Evolutionary conservation across 495 filamentous ascomycete species (phyloP).

Genomic region (Massariosphaeria phaeospora): DNA sequence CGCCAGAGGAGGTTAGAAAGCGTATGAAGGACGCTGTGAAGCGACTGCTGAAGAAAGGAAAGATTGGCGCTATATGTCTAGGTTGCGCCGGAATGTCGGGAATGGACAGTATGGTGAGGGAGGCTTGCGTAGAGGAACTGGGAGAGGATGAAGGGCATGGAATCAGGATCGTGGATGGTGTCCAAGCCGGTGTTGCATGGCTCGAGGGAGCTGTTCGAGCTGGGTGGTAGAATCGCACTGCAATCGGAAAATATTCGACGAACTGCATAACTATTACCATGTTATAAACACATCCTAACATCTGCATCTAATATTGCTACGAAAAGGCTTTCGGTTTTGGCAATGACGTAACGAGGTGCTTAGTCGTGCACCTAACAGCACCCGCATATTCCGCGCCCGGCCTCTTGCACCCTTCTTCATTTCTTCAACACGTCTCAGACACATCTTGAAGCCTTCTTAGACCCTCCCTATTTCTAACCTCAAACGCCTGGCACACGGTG

Average conservation of each 20-base stretch:
- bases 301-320: too few species aligned
- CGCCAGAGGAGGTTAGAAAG: constrained; percentile 56
- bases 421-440: neutral
- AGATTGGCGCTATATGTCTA: constrained; percentile 64
- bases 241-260: too few species aligned
- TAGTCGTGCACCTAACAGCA: neutral
- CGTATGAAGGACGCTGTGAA: constrained; percentile 62
- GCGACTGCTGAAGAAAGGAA: constrained; percentile 53
- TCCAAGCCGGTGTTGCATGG: constrained; percentile 68
- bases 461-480: too few species aligned
- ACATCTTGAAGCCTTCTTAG: too few species aligned
- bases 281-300: too few species aligned
- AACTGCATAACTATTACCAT: too few species aligned
- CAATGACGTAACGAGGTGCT: too few species aligned
- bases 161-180: constrained; percentile 77
- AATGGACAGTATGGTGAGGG: constrained; percentile 72
- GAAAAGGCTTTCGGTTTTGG: too few species aligned
- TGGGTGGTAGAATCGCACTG: constrained; percentile 26
- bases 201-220: constrained; percentile 50
- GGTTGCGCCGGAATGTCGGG: constrained; percentile 92
- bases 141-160: constrained; percentile 55
- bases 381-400: neutral
- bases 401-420: neutral
- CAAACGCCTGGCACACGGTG: too few species aligned
- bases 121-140: constrained; percentile 59